Evolutionary conservation across 2,329 filamentous ascomycete species (phyloP), one percentile per base, ranked within the genome.

Genomic region (Fusarium denticulatum): DNA sequence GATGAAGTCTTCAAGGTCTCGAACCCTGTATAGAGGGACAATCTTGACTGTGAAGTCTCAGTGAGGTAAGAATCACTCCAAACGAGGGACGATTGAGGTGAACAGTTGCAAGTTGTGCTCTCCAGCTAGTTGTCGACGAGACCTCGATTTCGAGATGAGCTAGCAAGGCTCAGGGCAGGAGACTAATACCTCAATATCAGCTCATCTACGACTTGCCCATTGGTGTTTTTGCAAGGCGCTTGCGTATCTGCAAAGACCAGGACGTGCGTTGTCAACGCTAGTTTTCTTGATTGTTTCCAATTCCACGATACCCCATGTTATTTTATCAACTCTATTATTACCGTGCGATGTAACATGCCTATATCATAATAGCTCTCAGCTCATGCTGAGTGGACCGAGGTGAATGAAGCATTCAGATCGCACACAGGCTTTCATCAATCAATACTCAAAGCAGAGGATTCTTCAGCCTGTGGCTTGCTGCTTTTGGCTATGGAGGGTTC

Each of bases 281-380:
- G 64, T 58, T 37, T 63, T 71, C 45, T 55, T 60, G 62, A 45
- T 64, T 64, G 40, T 61, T 26, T 39, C 68, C 30, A 64, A 39
- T 67, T 40, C 42, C 37, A 50, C 40, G 50, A 56, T 49, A 7
- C 50, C 45, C 62, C 63, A 55, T 73, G 61, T 30, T 61, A 43
- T 49, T 59, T 49, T 37, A 46, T 36, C 40, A 74, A 60, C 72
- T 72, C 57, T 74, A 74, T 50, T 39, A 43, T 22, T 14, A 40
- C n/a, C n/a, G n/a, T 72, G 56, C 63, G 63, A 74, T 74, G 67
- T 65, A 74, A 74, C 56, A 43, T 55, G 56, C 28, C 63, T 37
- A 59, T 49, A 63, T 65, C 30, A 65, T 43, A 64, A 69, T 65
- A 64, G 60, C 34, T 47, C 43, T 47, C 26, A 50, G 24, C n/a